phyloP scores from a whole-genome alignment of 2,329 filamentous ascomycete species.

The Ceratocystiopsis sp. region DNA sequence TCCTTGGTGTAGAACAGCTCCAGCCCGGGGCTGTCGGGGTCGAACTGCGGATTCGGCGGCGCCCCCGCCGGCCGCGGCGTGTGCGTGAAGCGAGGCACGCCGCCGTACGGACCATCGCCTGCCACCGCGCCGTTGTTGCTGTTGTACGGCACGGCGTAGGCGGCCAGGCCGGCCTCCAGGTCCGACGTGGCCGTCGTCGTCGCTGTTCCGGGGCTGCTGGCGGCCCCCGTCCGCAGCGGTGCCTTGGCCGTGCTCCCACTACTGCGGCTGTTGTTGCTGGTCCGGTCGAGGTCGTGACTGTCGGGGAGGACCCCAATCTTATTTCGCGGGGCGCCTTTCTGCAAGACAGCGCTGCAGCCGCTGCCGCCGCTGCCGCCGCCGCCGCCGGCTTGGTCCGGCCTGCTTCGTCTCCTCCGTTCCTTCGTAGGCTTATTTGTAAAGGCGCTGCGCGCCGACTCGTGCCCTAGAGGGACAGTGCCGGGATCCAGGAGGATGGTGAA shows the following conservation, averaged over 20 bases:
- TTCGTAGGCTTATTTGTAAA: conserved; percentile 1
- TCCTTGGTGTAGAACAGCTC: conserved; percentile 69
- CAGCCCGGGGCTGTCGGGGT: conserved; percentile 48
- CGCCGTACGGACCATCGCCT: too few species aligned
- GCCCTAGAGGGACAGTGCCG: conserved; percentile 55
- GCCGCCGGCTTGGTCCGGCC: too few species aligned
- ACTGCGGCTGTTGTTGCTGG: too few species aligned
- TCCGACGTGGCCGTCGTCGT: conserved; percentile 7
- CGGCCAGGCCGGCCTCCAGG: conserved; percentile 9
- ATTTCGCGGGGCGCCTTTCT: too few species aligned
- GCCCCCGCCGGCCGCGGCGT: too few species aligned
- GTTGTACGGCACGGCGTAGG: conserved; percentile 3
- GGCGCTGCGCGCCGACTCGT: conserved; percentile 13
- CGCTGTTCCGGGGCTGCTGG: neutral
- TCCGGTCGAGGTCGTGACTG: too few species aligned
- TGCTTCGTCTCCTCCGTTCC: too few species aligned
- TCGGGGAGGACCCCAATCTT: too few species aligned
- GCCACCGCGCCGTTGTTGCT: neutral
- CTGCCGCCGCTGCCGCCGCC: too few species aligned
- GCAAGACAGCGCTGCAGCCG: too few species aligned
- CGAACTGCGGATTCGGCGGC: conserved; percentile 20
- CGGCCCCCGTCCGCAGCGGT: neutral
- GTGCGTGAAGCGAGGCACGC: too few species aligned
- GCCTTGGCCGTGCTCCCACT: too few species aligned
- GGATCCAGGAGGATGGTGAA: conserved; percentile 51